Evolutionary conservation across 148 eudicot species (phyloP).

Genomic region (Salicornia ramosissima): DNA sequence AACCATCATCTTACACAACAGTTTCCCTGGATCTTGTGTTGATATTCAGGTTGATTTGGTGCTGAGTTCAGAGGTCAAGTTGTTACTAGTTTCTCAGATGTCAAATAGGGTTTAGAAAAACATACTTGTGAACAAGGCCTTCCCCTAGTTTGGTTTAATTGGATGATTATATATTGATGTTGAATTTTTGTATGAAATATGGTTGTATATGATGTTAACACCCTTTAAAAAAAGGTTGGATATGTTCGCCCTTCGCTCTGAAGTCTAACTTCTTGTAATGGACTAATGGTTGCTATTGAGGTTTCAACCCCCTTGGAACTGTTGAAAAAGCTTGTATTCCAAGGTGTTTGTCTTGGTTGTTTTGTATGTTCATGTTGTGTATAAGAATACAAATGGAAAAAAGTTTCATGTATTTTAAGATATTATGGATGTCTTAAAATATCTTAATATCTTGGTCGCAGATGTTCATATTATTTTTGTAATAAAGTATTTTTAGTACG

Average conservation of each 20-base stretch:
- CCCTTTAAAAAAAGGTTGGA: conserved; percentile 1
- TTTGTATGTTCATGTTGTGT: conserved; percentile 24
- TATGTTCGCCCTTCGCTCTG: neutral
- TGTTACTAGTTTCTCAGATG: conserved; percentile 8
- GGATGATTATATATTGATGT: conserved; percentile 18
- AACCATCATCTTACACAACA: conserved; percentile 8
- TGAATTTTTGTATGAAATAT: conserved; percentile 23
- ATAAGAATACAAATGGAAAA: conserved; percentile 18
- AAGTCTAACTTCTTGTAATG: conserved; percentile 14
- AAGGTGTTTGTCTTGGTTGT: conserved; percentile 12
- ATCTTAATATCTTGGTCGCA: too few relatives aligned
- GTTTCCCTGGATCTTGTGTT: conserved; percentile 6
- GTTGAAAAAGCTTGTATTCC: conserved; percentile 14
- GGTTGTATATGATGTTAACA: conserved; percentile 27
- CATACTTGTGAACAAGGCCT: conserved; percentile 10
- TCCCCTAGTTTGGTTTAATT: conserved; percentile 3
- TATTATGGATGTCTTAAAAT: conserved; percentile 1
- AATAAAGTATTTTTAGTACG: too few relatives aligned
- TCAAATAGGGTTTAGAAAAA: conserved; percentile 19
- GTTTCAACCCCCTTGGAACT: conserved; percentile 13
- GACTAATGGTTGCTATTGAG: conserved; percentile 11
- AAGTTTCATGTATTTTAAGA: neutral
- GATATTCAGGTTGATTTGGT: neutral
- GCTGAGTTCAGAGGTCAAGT: conserved; percentile 11
- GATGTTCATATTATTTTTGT: too few relatives aligned